Evolutionary conservation across 345 rosid species (phyloP), one percentile per base, ranked within the genome.

Genomic region (Salix arbutifolia): DNA sequence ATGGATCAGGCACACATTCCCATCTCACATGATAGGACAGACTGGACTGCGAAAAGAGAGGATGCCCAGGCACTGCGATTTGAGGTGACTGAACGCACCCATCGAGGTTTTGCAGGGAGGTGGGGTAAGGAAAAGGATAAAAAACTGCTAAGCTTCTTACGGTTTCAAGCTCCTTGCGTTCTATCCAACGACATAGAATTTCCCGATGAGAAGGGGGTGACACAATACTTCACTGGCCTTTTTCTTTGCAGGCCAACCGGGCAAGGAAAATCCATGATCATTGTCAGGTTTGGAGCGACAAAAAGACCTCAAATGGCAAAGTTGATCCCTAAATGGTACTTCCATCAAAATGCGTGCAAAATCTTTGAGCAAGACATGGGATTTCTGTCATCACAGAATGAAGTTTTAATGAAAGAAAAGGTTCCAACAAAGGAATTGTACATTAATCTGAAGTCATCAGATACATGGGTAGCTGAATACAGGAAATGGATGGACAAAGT

Each of bases 1-100:
- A 95, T 95, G 99, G 99, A 95, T 85, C 99, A 97, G 0, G 97
- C 99, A 37, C 99, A 95, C 76, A 76, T 95, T 23, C 99, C 97
- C 8, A 93, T 95, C 75, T 95, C 99, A 30, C 97, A 95, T 67
- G 97, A 95, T 72, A 82, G 96, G 76, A 93, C 99, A 3, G 99
- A 95, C 68, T 89, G 92, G 87, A 83, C 87, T 7, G 97, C 97
- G 0, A 95, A 84, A 80, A 87, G 99, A 74, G 97, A 93, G 80
- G 97, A 93, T 52, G 97, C 99, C 12, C 92, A 90, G 83, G 88
- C 99, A 3, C 85, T 95, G 68, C 73, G 78, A 6, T 95, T 95
- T 4, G 81, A 91, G 83, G 97, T 95, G 30, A 84, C 89, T 0
- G 97, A 95, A 76, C 86, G 92, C 38, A 86, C 87, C 0, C 86